Evolutionary conservation across 257 asterid species (phyloP), one percentile per base, ranked within the genome.

Genomic region (Hygrophila difformis): DNA sequence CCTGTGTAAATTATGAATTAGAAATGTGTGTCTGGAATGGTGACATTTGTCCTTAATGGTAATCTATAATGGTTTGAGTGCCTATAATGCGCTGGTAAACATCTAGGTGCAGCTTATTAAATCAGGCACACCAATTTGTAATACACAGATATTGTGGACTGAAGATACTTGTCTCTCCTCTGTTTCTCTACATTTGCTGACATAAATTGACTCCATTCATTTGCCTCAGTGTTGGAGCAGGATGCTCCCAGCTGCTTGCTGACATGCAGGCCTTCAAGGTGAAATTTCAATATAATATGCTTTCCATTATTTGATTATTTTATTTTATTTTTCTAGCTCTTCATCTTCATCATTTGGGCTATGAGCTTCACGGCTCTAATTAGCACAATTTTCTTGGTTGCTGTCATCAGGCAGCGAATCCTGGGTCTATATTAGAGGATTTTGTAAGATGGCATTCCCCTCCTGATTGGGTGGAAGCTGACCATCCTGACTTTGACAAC

Each of bases 251-350:
- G 62, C 95, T 91, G 62, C 95, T 91, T 60, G 87, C 98, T 0
- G 98, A 91, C 69, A 91, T 91, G 96, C 98, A 91, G 85, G 98
- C 96, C 61, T 91, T 91, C 77, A 91, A 91, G 94, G 98, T 86
- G 77, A 67, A 60, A 55, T 64, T 65, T 68, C 40, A 55, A 38
- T 26, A 26, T 26, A 13, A 41, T 7, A 22, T 54, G 22, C 54
- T 48, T 69, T 8, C 8, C 14, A 9, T 49, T 47, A 22, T 28
- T 57, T 33, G 31, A n/a, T n/a, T n/a, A n/a, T n/a, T n/a, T n/a
- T n/a, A n/a, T n/a, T n/a, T n/a, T n/a, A n/a, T n/a, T n/a, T n/a
- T 18, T 40, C 34, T n/a, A 49, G 50, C 49, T 43, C 37, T 52
- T 53, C 52, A 43, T 21, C n/a, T 53, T 38, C 49, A n/a, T n/a